Conservation (phyloP, 768 basidiomycete species). For the Panaeolus cyanescens region DNA sequence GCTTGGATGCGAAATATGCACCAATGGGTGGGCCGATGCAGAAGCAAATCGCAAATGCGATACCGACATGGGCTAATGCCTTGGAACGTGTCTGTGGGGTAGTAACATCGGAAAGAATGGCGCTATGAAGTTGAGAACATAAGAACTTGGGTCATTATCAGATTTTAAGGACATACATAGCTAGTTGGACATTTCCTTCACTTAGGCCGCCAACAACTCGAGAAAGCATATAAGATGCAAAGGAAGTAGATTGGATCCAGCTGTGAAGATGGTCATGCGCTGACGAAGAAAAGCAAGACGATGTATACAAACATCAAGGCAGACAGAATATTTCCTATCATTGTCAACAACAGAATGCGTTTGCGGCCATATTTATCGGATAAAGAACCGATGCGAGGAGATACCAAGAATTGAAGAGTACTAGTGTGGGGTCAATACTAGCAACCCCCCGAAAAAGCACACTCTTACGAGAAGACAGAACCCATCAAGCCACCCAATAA, state of each 20-base stretch:
- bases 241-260: slow-evolving; percentile 89
- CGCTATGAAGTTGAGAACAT: slow-evolving; percentile 44
- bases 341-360: slow-evolving; percentile 77
- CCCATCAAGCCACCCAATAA: slow-evolving; percentile 96
- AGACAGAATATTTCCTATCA: slow-evolving; percentile 94
- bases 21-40: slow-evolving; percentile 92
- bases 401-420: slow-evolving; percentile 81
- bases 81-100: slow-evolving; percentile 77
- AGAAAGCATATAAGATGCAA: slow-evolving; percentile 87
- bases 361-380: slow-evolving; percentile 93
- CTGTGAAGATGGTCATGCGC: slow-evolving; percentile 34
- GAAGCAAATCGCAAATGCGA: slow-evolving; percentile 96
- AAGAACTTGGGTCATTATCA: neutral
- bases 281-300: neutral
- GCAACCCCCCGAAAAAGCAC: slow-evolving; percentile 11
- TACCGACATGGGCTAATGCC: slow-evolving; percentile 89
- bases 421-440: slow-evolving; percentile 44
- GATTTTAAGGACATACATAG: slow-evolving; percentile 62
- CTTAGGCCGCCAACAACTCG: slow-evolving; percentile 91
- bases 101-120: slow-evolving; percentile 92
- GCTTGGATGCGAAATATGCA: slow-evolving; percentile 92
- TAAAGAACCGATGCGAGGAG: slow-evolving; percentile 78
- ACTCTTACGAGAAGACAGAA: slow-evolving; percentile 84
- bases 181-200: slow-evolving; percentile 97
- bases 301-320: slow-evolving; percentile 69